These are phyloP conservation scores for Cutaneotrichosporon curvatum DNA, from an alignment of 1,284 basidiomycete species.

Conservation along the genomic window DNA sequence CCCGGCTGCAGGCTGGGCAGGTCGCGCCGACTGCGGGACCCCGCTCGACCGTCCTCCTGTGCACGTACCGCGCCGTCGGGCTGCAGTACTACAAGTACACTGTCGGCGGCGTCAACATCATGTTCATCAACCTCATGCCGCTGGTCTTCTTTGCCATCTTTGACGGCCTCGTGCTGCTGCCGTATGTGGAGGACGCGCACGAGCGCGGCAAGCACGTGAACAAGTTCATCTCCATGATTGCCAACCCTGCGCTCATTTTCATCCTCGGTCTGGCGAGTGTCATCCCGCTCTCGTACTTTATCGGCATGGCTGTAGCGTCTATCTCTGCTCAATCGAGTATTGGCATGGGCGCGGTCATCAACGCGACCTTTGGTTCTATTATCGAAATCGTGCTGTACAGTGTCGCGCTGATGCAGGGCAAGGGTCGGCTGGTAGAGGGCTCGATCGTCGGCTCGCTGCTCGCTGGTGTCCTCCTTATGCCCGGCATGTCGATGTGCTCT, in stretches of 20 bases:
- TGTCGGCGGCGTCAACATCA: slow-evolving; percentile 94
- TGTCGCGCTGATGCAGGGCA: slow-evolving; percentile 80
- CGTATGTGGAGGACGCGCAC: slow-evolving; percentile 61
- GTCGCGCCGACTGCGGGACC: slow-evolving; percentile 65
- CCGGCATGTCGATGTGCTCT: slow-evolving; percentile 94
- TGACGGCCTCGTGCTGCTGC: slow-evolving; percentile 78
- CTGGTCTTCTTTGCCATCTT: slow-evolving; percentile 93
- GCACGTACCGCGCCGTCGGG: slow-evolving; percentile 88
- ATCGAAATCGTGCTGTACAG: slow-evolving; percentile 94
- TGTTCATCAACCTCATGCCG: slow-evolving; percentile 93
- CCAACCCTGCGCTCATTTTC: slow-evolving; percentile 76
- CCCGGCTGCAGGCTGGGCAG: slow-evolving; percentile 60
- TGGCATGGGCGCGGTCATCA: slow-evolving; percentile 99
- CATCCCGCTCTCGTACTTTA: slow-evolving; percentile 97
- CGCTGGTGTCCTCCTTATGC: slow-evolving; percentile 95
- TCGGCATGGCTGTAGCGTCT: slow-evolving; percentile 98
- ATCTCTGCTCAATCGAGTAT: slow-evolving; percentile 97
- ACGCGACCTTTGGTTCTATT: slow-evolving; percentile 96
- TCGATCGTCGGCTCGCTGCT: slow-evolving; percentile 90
- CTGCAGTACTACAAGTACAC: slow-evolving; percentile 99
- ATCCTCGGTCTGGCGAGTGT: slow-evolving; percentile 78
- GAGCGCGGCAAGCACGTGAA: slow-evolving; percentile 30
- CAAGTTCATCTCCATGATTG: slow-evolving; percentile 59
- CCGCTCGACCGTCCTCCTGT: slow-evolving; percentile 79
- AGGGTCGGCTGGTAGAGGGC: slow-evolving; percentile 91